These are phyloP conservation scores for Paxillus rubicundulus DNA, from an alignment of 768 basidiomycete species.

Conservation along the genomic window DNA sequence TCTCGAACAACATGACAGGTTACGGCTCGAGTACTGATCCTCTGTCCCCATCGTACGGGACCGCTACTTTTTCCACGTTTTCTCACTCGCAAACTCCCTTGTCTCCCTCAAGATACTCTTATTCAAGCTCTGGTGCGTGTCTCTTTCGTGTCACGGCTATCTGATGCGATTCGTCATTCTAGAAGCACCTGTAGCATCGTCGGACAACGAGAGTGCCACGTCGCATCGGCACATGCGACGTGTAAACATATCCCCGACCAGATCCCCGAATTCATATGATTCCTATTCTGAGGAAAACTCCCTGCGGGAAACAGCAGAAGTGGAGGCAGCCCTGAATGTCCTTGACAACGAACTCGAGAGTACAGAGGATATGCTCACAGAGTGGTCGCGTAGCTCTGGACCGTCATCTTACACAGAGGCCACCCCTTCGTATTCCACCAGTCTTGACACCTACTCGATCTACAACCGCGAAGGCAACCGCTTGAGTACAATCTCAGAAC, in stretches of 20 bases:
- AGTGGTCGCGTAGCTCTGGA: conserved; percentile 57
- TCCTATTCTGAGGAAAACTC: conserved; percentile 60
- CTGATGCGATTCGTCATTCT: conserved; percentile 4
- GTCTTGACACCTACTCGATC: conserved; percentile 38
- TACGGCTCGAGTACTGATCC: conserved; percentile 41
- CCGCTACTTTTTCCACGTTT: conserved; percentile 53
- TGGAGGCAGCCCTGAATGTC: conserved; percentile 64
- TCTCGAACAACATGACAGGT: conserved; percentile 34
- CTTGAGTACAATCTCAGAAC: conserved; percentile 77
- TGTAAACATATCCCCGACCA: conserved; percentile 52
- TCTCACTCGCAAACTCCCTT: conserved; percentile 52
- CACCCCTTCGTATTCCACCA: conserved; percentile 32
- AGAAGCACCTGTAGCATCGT: conserved; percentile 49
- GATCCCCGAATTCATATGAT: conserved; percentile 39
- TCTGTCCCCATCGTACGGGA: conserved; percentile 64
- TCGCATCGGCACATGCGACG: conserved; percentile 50
- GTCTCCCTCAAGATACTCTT: conserved; percentile 61
- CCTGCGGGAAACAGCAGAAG: conserved; percentile 47
- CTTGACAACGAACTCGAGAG: conserved; percentile 67
- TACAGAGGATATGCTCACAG: conserved; percentile 60
- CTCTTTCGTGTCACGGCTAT: not conserved
- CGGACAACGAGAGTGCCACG: conserved; percentile 45
- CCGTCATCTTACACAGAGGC: conserved; percentile 32
- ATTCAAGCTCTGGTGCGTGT: conserved; percentile 51
- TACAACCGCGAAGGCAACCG: conserved; percentile 44